Evolutionary conservation across 2,329 filamentous ascomycete genomes (phyloP), one percentile per base, ranked within the genome.

Genomic region (Coniochaeta sp.): DNA sequence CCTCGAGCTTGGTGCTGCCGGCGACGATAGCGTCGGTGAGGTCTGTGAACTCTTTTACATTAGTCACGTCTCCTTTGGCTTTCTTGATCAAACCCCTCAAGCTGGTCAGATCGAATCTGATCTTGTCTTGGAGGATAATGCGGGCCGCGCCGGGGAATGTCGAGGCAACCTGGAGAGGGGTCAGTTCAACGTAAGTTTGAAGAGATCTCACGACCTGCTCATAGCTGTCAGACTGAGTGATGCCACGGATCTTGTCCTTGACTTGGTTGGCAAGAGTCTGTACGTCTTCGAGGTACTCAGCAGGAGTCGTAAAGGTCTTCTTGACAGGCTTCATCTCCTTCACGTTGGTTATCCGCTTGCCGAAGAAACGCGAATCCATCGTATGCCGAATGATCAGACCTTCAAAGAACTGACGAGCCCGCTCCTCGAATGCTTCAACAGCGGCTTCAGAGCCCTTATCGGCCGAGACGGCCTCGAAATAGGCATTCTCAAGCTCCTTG

Each of bases 31-130:
- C 54, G 59, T 65, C 64, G 11, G 63, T 58, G 60, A 63, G 61
- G 36, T 57, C 14, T 31, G 60, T 61, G 59, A 66, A 67, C n/a
- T 61, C 58, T 7, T 57, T 40, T 33, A 67, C 62, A 43, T 61
- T 57, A 28, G 28, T 26, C 34, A 34, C 54, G 54, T 57, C 22
- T n/a, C 34, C 54, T 19, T 62, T 44, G 38, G 59, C 62, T 47
- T 61, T 50, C 52, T 58, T 60, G 36, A 67, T 63, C 50, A 62
- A 60, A 2, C 40, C 24, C 1, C 63, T 63, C 24, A 67, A 28
- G 11, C 59, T 89, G 67, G 93, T 89, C 58, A 87, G 86, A 72
- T 96, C 90, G 66, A 92, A 95, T 19, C 90, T 86, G 73, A 96
- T 69, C 61, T 77, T 79, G 60, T 72, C 72, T 60, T 87, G 84